Conservation (phyloP, 2,329 filamentous ascomycete species). For the Pestalotiopsis fici region DNA sequence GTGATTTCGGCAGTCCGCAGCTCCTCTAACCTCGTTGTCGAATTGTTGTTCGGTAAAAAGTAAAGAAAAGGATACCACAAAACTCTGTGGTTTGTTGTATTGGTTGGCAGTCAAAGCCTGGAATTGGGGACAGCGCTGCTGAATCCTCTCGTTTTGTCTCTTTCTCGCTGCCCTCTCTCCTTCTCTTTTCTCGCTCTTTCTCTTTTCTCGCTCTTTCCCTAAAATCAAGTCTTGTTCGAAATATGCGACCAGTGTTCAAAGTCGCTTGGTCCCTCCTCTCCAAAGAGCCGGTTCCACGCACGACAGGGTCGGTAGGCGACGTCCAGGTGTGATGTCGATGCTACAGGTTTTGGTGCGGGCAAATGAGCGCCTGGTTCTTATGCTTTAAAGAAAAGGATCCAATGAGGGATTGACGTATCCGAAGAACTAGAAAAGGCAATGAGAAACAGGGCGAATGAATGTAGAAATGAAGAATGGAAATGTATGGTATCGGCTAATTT, state of each 20-base stretch:
- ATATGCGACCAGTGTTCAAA: neutral
- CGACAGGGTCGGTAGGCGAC: neutral
- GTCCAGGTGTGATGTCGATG: neutral
- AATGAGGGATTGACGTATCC: neutral
- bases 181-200: constrained; percentile 22
- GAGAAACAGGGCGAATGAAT: constrained; percentile 16
- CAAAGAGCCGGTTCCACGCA: neutral
- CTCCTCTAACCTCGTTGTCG: neutral
- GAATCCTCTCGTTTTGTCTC: constrained; percentile 40
- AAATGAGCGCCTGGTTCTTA: neutral
- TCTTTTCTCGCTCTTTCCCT: constrained; percentile 19
- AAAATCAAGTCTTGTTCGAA: neutral
- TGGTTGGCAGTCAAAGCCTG: constrained; percentile 19
- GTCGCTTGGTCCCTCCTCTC: neutral
- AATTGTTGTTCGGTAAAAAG: constrained; percentile 11
- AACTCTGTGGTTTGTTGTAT: neutral
- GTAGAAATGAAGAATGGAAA: constrained; percentile 12
- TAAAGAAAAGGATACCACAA: neutral
- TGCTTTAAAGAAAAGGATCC: neutral
- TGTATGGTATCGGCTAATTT: constrained; percentile 21
- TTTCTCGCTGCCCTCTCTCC: constrained; percentile 23
- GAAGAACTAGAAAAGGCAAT: neutral
- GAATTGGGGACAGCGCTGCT: constrained; percentile 51
- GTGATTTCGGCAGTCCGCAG: neutral
- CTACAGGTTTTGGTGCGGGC: neutral